Percentiles rank a stretch among this genome's conserved stretches.
Evolutionary conservation across 306 rosid genomes (phyloP).

Genomic region (Cyamopsis tetragonoloba): DNA sequence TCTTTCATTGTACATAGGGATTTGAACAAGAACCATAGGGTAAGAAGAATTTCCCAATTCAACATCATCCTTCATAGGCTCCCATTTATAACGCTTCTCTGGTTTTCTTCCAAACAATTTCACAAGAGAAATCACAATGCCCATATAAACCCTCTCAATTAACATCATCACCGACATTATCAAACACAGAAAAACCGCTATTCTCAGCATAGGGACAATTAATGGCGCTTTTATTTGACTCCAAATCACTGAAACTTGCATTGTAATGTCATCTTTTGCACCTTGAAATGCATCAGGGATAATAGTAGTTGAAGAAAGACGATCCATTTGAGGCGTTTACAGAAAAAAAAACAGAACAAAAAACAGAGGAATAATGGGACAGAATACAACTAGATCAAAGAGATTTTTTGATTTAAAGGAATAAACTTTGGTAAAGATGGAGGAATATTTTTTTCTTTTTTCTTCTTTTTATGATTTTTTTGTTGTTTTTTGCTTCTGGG

Average conservation of each 20-base stretch:
- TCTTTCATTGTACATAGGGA: slow-evolving; percentile 95
- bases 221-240: slow-evolving; percentile 69
- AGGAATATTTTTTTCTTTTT: slow-evolving; percentile 23
- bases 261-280: slow-evolving; percentile 58
- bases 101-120: slow-evolving; percentile 69
- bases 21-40: slow-evolving; percentile 87
- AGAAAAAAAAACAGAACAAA: slow-evolving; percentile 15
- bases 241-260: slow-evolving; percentile 61
- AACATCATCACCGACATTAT: slow-evolving; percentile 79
- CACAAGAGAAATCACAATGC: slow-evolving; percentile 61
- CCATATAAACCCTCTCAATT: slow-evolving; percentile 84
- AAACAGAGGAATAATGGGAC: too few species aligned
- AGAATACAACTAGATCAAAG: slow-evolving; percentile 22
- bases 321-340: slow-evolving; percentile 49
- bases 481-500: slow-evolving; percentile 57
- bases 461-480: not conserved
- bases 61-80: slow-evolving; percentile 70
- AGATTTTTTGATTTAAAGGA: slow-evolving; percentile 30
- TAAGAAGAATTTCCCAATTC: slow-evolving; percentile 81
- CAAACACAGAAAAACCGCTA: slow-evolving; percentile 55
- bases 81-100: slow-evolving; percentile 83
- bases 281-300: slow-evolving; percentile 63
- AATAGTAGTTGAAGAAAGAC: slow-evolving; percentile 33
- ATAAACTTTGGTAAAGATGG: slow-evolving; percentile 28
- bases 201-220: slow-evolving; percentile 63